Conservation (phyloP, 352 stramenopile genomes). For the Blastocystis sp. region DNA sequence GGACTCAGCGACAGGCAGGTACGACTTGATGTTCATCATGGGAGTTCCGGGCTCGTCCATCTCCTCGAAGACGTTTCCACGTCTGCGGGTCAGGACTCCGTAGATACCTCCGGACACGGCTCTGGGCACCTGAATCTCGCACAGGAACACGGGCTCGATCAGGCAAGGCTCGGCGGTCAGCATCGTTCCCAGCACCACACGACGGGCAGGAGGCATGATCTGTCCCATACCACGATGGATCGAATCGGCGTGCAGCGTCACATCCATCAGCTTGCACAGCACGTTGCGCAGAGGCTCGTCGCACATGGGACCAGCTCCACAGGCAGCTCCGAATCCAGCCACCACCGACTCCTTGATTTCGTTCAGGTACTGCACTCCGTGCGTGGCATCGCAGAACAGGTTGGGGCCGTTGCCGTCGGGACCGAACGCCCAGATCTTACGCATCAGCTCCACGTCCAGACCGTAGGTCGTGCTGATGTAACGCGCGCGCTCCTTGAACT, state of each 20-base stretch:
- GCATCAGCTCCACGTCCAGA: constrained; percentile 77
- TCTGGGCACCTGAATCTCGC: constrained; percentile 93
- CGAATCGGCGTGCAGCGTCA: constrained; percentile 96
- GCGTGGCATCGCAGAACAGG: constrained; percentile 93
- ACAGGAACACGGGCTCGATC: constrained; percentile 95
- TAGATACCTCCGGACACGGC: constrained; percentile 96
- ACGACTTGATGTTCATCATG: constrained; percentile 90
- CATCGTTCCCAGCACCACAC: constrained; percentile 92
- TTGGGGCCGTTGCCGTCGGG: constrained; percentile 94
- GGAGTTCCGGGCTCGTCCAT: constrained; percentile 91
- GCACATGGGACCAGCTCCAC: constrained; percentile 88
- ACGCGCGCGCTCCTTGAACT: constrained; percentile 86
- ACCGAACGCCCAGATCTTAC: constrained; percentile 99
- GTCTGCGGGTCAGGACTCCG: constrained; percentile 89
- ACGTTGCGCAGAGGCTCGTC: constrained; percentile 91
- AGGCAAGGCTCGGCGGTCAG: constrained; percentile 82
- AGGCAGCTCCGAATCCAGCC: constrained; percentile 94
- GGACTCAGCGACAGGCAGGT: constrained; percentile 97
- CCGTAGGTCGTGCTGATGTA: constrained; percentile 91
- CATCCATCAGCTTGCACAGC: constrained; percentile 94
- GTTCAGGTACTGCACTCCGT: constrained; percentile 97
- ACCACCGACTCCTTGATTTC: constrained; percentile 99
- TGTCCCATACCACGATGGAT: constrained; percentile 99
- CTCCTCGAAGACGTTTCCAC: constrained; percentile 96
- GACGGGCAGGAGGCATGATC: constrained; percentile 94